phyloP scores from a whole-genome alignment of 1,284 basidiomycete species.

The Cystobasidiaceae sp. region DNA sequence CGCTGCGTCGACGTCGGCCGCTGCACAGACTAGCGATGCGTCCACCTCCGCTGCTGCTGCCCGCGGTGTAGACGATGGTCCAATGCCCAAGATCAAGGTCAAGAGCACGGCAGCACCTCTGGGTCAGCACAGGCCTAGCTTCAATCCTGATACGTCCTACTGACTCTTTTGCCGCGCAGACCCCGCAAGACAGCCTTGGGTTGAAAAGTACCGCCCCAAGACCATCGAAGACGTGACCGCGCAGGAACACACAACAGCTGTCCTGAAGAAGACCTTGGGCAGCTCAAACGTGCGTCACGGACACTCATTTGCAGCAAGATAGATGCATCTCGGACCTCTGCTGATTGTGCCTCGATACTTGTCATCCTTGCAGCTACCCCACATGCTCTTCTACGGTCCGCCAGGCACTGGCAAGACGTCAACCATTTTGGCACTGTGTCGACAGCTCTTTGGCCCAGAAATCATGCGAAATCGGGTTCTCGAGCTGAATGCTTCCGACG shows the following conservation, averaged over 20 bases:
- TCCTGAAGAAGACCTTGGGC: slow-evolving; percentile 81
- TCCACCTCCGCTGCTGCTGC: not conserved
- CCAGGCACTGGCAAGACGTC: slow-evolving; percentile 99
- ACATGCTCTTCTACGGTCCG: slow-evolving; percentile 99
- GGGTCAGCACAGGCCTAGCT: not conserved
- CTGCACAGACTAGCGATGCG: not conserved
- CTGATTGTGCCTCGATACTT: not conserved
- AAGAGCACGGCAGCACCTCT: slow-evolving; percentile 24
- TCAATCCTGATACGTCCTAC: no score
- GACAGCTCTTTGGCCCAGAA: slow-evolving; percentile 97
- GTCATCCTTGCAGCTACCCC: slow-evolving; percentile 83
- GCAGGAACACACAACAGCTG: slow-evolving; percentile 91
- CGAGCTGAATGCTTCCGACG: slow-evolving; percentile 98
- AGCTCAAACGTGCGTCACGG: slow-evolving; percentile 72
- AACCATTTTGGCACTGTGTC: slow-evolving; percentile 88
- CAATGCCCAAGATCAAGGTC: slow-evolving; percentile 25
- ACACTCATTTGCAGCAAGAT: no score
- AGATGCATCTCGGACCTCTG: not conserved
- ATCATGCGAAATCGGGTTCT: slow-evolving; percentile 89
- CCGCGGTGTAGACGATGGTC: not conserved
- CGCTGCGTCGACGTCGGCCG: no score
- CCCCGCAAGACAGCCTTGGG: slow-evolving; percentile 70
- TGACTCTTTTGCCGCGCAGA: no score
- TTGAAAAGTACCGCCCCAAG: slow-evolving; percentile 98
- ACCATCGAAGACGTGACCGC: slow-evolving; percentile 96